Evolutionary conservation across 2,329 filamentous ascomycete genomes (phyloP).

Genomic region (Colletotrichum tofieldiae): DNA sequence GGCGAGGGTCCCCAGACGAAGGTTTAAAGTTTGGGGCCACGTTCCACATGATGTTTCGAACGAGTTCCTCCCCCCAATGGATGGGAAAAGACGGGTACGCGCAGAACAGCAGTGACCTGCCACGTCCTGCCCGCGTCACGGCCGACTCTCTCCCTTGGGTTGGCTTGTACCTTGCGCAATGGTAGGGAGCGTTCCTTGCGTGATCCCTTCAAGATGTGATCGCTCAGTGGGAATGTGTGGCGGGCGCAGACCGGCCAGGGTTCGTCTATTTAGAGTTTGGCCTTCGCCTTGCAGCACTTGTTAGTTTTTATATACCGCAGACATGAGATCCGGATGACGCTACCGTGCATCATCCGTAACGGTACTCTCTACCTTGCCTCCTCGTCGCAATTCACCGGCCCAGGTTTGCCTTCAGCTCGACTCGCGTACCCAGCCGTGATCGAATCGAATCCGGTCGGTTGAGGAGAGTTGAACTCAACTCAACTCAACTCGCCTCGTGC

Average conservation of each 20-base stretch:
- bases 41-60: conserved; percentile 42
- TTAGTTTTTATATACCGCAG: background rate
- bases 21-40: conserved; percentile 36
- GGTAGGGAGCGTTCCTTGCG: conserved; percentile 7
- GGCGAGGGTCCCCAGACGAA: conserved; percentile 16
- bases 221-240: background rate
- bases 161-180: conserved; percentile 30
- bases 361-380: background rate
- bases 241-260: conserved; percentile 12
- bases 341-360: conserved; percentile 27
- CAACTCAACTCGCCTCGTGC: conserved; percentile 36
- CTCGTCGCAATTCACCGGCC: background rate
- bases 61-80: conserved; percentile 34
- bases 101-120: conserved; percentile 3
- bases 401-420: background rate
- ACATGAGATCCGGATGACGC: conserved; percentile 37
- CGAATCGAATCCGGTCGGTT: background rate
- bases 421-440: conserved; percentile 4
- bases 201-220: conserved; percentile 3
- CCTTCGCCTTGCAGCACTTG: conserved; percentile 21
- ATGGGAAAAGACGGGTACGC: conserved; percentile 2
- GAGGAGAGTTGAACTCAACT: conserved; percentile 31
- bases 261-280: conserved; percentile 16
- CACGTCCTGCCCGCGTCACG: conserved; percentile 12
- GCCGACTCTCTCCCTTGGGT: conserved; percentile 3